These are phyloP conservation scores for Aureobasidium namibiae DNA, from an alignment of 2,329 filamentous ascomycete species.

Conservation along the genomic window DNA sequence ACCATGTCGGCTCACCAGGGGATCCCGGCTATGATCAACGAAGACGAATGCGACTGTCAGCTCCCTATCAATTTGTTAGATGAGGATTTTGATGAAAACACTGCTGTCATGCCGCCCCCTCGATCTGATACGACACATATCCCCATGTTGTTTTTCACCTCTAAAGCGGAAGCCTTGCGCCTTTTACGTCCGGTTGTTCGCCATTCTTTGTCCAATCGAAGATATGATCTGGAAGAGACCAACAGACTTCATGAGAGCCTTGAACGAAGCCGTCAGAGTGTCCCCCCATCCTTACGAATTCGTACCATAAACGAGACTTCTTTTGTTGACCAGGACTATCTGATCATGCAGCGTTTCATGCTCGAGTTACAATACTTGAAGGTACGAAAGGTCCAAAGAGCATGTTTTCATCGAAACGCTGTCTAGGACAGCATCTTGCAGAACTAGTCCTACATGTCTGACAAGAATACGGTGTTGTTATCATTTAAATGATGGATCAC, in stretches of 20 bases:
- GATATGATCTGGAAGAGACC: slow-evolving; percentile 12
- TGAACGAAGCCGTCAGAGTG: neutral
- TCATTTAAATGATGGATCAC: no score
- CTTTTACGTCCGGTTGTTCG: neutral
- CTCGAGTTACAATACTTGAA: slow-evolving; percentile 41
- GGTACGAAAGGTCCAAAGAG: no score
- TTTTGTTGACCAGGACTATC: slow-evolving; percentile 34
- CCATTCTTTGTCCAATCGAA: neutral
- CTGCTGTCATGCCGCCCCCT: neutral
- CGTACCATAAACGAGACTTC: slow-evolving; percentile 25
- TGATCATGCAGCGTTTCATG: slow-evolving; percentile 40
- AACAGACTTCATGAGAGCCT: slow-evolving; percentile 14
- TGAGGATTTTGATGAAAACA: slow-evolving; percentile 13
- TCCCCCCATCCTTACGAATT: slow-evolving; percentile 22
- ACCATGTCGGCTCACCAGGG: slow-evolving; percentile 10
- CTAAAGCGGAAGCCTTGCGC: neutral
- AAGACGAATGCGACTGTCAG: slow-evolving; percentile 7
- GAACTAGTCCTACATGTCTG: no score
- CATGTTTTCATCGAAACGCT: no score
- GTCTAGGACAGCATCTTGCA: no score
- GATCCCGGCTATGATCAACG: slow-evolving; percentile 8
- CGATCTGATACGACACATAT: slow-evolving; percentile 7
- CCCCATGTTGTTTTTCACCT: neutral
- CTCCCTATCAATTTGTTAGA: slow-evolving; percentile 9
- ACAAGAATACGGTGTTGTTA: no score